Conservation (phyloP, 345 rosid species). For the Aquilaria yunnanensis region DNA sequence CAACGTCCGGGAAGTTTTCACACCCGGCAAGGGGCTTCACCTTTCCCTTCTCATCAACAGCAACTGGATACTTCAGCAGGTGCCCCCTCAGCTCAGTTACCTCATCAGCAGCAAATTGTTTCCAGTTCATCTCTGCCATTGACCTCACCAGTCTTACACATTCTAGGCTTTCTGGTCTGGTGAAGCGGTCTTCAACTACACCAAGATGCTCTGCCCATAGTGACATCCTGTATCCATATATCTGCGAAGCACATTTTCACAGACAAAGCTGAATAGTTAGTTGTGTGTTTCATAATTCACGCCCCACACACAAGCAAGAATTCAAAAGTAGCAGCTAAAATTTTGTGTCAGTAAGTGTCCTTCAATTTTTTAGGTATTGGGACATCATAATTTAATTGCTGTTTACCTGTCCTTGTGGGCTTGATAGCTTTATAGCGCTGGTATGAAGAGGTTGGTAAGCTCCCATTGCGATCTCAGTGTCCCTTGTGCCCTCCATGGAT, state of each 20-base stretch:
- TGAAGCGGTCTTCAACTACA: constrained; percentile 50
- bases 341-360: no score
- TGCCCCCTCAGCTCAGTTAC: constrained; percentile 84
- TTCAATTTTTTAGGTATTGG: no score
- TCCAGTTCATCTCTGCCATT: constrained; percentile 66
- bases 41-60: constrained; percentile 74
- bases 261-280: background rate
- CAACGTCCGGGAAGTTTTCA: constrained; percentile 82
- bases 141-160: constrained; percentile 65
- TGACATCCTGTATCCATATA: constrained; percentile 90
- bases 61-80: constrained; percentile 79
- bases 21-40: constrained; percentile 62
- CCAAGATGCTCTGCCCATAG: constrained; percentile 95
- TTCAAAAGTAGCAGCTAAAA: no score
- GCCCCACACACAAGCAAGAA: no score
- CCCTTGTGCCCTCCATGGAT: constrained; percentile 95
- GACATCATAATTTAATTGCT: background rate
- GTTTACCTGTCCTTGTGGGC: constrained; percentile 80
- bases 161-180: constrained; percentile 62
- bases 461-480: constrained; percentile 98
- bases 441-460: constrained; percentile 93
- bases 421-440: constrained; percentile 55
- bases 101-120: constrained; percentile 54
- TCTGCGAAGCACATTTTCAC: constrained; percentile 27
- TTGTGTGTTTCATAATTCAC: background rate